Conservation (phyloP, 2,329 filamentous ascomycete genomes). For the Fusarium pseudocircinatum region DNA sequence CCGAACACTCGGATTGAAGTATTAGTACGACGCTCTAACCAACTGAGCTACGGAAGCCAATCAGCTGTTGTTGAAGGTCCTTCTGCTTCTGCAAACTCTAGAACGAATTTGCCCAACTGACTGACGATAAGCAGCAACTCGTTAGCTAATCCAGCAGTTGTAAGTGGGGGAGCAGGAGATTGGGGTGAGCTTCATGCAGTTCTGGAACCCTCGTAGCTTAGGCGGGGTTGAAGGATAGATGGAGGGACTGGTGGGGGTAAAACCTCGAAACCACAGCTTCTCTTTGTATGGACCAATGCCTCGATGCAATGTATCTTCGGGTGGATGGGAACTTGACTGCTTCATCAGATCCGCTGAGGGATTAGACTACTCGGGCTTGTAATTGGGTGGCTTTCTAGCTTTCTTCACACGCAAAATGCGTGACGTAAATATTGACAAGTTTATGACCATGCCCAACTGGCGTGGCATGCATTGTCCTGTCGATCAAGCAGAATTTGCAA, state of each 20-base stretch:
- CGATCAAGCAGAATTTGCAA: background rate
- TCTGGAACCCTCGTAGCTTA: slow-evolving; percentile 9
- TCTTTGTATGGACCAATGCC: background rate
- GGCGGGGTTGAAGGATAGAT: slow-evolving; percentile 22
- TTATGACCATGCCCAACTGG: background rate
- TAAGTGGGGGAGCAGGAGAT: slow-evolving; percentile 10
- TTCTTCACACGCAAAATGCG: background rate
- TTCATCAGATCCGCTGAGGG: background rate
- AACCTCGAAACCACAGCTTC: slow-evolving; percentile 12
- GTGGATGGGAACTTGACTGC: background rate
- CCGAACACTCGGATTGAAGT: slow-evolving; percentile 33
- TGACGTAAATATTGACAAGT: background rate
- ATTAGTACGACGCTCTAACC: slow-evolving; percentile 46
- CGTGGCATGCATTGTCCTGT: background rate
- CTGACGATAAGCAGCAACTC: background rate
- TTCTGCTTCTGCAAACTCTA: background rate
- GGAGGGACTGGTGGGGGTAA: slow-evolving; percentile 16
- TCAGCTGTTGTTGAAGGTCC: slow-evolving; percentile 4
- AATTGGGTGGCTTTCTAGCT: slow-evolving; percentile 4
- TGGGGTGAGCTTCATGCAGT: slow-evolving; percentile 2
- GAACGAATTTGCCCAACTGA: background rate
- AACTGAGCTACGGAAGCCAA: slow-evolving; percentile 45
- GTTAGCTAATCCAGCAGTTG: slow-evolving; percentile 2
- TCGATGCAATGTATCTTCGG: background rate
- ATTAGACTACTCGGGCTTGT: background rate